Base-by-base conservation (phyloP, 176 grass and related monocot genomes). In the Chrysopogon serrulatus region DNA sequence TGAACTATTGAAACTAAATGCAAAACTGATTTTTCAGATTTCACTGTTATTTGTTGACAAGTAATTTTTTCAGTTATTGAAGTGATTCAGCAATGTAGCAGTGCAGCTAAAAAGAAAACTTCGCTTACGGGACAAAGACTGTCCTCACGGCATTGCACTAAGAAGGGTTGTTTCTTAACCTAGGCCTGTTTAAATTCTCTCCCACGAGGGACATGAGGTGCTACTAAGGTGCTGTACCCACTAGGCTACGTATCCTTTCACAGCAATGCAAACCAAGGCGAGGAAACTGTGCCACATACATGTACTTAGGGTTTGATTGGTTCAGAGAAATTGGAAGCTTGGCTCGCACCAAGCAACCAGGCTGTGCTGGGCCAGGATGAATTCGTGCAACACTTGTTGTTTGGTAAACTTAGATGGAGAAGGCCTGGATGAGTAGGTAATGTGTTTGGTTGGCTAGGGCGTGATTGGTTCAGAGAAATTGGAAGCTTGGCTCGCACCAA, bases 1-100 rank as follows among this genome's bases (percentile, higher is more conserved):
- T 75, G 42, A 71, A 61, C 23, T 31, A 79, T 32, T 36, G 61
- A 78, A 86, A 49, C 36, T 73, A 71, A 34, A 84, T n/a, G 43
- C 27, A 78, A 53, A 48, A 74, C 43, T 77, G 73, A 56, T 36
- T 23, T 59, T 79, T 61, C 21, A 48, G 28, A 85, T 53, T 72
- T 30, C 30, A 61, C 39, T 61, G 8, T 86, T 40, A 34, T 72
- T 10, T 74, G 11, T 28, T 63, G 10, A 21, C 12, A 68, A 68
- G 28, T 68, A 84, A 65, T 30, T 57, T 48, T 48, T 48, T 44
- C 37, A 63, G 67, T 66, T 65, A 28, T 75, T 68, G 23, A 18
- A 54, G 44, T 75, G 26, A 66, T 79, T 57, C 51, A 57, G n/a
- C 53, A 56, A n/a, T 56, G 53, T 21, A 57, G n/a, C 53, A 56